phyloP scores from a whole-genome alignment of 495 filamentous ascomycete genomes.

The Darksidea phi region DNA sequence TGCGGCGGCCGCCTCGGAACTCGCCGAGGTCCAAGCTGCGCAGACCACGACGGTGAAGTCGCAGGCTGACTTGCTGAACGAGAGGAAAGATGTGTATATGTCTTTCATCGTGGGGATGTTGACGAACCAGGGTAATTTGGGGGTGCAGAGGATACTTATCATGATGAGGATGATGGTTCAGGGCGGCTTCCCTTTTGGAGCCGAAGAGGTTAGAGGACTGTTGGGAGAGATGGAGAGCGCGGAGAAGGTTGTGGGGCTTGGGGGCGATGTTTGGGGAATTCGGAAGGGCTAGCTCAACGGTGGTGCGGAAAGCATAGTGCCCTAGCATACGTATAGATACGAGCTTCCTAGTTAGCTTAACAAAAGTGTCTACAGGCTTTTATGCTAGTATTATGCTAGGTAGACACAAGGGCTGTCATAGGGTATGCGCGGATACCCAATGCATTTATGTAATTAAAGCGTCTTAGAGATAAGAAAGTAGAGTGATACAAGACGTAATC shows the following conservation, averaged over 20 bases:
- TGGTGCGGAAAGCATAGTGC: too few relatives aligned
- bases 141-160: constrained; percentile 76
- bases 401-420: too few relatives aligned
- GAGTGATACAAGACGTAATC: too few relatives aligned
- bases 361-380: too few relatives aligned
- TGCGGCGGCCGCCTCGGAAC: constrained; percentile 51
- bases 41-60: constrained; percentile 42
- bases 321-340: too few relatives aligned
- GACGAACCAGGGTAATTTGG: constrained; percentile 83
- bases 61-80: constrained; percentile 48
- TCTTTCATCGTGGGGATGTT: constrained; percentile 92
- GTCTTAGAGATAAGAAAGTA: too few relatives aligned
- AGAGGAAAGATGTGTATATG: constrained; percentile 83
- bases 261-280: constrained; percentile 40
- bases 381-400: too few relatives aligned
- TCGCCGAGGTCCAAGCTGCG: constrained; percentile 49
- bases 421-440: too few relatives aligned
- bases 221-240: constrained; percentile 68
- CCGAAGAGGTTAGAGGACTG: constrained; percentile 73
- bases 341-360: too few relatives aligned
- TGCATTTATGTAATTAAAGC: too few relatives aligned
- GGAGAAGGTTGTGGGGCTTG: constrained; percentile 57
- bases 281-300: constrained; percentile 1
- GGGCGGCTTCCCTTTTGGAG: constrained; percentile 78
- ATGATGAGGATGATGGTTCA: constrained; percentile 90